These are phyloP conservation scores for Pueraria montana DNA, from an alignment of 306 rosid genomes.

Conservation along the genomic window DNA sequence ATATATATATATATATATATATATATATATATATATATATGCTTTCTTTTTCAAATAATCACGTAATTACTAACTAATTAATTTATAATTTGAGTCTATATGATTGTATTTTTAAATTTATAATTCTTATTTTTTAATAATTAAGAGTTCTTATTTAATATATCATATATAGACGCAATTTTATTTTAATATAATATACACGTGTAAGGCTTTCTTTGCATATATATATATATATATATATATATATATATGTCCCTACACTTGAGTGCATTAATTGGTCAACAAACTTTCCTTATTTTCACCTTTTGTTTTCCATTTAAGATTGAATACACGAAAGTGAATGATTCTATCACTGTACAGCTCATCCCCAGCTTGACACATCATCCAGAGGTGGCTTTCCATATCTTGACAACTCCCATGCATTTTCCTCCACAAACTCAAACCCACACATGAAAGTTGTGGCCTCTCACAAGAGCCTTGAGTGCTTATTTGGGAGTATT, in stretches of 20 bases:
- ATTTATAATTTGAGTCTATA: no score
- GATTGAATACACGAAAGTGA: not conserved
- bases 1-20: no score
- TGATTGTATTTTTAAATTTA: no score
- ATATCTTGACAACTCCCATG: not conserved
- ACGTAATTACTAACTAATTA: no score
- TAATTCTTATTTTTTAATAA: no score
- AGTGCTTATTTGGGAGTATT: not conserved
- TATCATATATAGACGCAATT: no score
- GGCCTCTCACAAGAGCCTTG: not conserved
- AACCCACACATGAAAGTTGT: not conserved
- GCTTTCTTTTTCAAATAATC: no score
- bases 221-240: no score
- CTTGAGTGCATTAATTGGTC: not conserved
- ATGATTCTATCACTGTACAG: not conserved
- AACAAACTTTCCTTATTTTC: not conserved
- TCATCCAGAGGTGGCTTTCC: not conserved
- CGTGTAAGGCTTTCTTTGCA: no score
- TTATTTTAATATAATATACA: no score
- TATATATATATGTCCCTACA: not conserved
- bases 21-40: no score
- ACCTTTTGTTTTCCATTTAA: not conserved
- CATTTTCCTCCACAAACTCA: not conserved
- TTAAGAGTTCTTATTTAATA: no score
- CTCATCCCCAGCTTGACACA: not conserved